Evolutionary conservation across 768 basidiomycete genomes (phyloP), one percentile per base, ranked within the genome.

Genomic region (Pisolithus marmoratus): DNA sequence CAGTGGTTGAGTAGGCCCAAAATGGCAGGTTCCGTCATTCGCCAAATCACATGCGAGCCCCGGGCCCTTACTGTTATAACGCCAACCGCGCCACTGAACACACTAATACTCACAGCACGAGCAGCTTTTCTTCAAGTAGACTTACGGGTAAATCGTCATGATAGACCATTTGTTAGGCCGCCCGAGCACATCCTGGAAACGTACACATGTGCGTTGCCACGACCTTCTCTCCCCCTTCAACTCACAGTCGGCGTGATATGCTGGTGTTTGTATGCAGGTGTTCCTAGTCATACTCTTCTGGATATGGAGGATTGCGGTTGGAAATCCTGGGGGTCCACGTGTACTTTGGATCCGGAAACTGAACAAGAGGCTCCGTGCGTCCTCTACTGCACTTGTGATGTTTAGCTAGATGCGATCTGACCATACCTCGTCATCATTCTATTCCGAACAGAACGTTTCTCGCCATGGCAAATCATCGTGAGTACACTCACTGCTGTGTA

Each of bases 381-480:
- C 12, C 29, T 31, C 29, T 31, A 31, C 2, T 11, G 11, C 29
- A 27, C 29, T 11, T 31, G 15, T 46, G 38, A 29, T 11, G n/a
- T 14, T 20, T 11, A n/a, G 15, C 38, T 40, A 22, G 17, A n/a
- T 40, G 7, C 20, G 5, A n/a, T 40, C 38, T 40, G 38, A 40
- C 17, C 38, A 40, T 6, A n/a, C 5, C 5, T 22, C 15, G 6
- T 22, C 12, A 40, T n/a, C 12, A n/a, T 22, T 46, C 15, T 12
- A 46, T 26, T 29, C 31, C 38, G 51, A 31, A 11, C 63, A 92
- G 85, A 77, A 63, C 82, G 83, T 20, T 95, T 92, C 72, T 87
- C 94, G 0, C 96, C 96, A n/a, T 99, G 93, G 87, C 94, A 99
- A 63, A 77, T 97, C 60, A 80, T 97, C 46, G 78, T 92, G 50